Conservation (phyloP, 208 protist genomes). For the Leishmania braziliensis region DNA sequence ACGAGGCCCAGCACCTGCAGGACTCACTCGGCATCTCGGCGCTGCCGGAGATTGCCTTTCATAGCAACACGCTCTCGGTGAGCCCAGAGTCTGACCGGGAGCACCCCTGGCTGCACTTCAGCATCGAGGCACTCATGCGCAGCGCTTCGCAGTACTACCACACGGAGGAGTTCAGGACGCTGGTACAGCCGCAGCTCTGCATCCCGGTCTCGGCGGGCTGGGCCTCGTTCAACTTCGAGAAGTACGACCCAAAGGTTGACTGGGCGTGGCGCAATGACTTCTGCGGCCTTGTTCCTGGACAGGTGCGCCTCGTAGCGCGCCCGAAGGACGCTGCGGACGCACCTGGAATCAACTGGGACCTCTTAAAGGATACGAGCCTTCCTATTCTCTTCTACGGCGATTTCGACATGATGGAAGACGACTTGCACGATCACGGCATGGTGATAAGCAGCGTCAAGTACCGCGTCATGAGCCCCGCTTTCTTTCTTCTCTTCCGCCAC, state of each 20-base stretch:
- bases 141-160: slow-evolving; percentile 65
- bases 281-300: slow-evolving; percentile 38
- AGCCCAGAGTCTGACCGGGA: slow-evolving; percentile 8
- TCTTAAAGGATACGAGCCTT: slow-evolving; percentile 62
- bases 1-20: slow-evolving; percentile 55
- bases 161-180: slow-evolving; percentile 42
- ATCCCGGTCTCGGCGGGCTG: slow-evolving; percentile 72
- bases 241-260: slow-evolving; percentile 77
- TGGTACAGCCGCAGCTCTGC: slow-evolving; percentile 38
- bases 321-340: slow-evolving; percentile 17
- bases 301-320: slow-evolving; percentile 33
- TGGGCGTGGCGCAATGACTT: slow-evolving; percentile 88
- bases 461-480: slow-evolving; percentile 70
- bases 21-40: slow-evolving; percentile 43
- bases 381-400: slow-evolving; percentile 74
- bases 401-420: slow-evolving; percentile 84
- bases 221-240: slow-evolving; percentile 46
- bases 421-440: slow-evolving; percentile 81
- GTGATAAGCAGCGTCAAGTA: slow-evolving; percentile 65
- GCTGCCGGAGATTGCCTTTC: slow-evolving; percentile 79
- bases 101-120: slow-evolving; percentile 56
- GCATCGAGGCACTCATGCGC: slow-evolving; percentile 46
- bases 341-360: slow-evolving; percentile 75
- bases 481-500: slow-evolving; percentile 82
- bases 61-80: slow-evolving; percentile 66